These are phyloP conservation scores for Cymbidium sinense DNA, from an alignment of 106 monocot species.

Conservation along the genomic window DNA sequence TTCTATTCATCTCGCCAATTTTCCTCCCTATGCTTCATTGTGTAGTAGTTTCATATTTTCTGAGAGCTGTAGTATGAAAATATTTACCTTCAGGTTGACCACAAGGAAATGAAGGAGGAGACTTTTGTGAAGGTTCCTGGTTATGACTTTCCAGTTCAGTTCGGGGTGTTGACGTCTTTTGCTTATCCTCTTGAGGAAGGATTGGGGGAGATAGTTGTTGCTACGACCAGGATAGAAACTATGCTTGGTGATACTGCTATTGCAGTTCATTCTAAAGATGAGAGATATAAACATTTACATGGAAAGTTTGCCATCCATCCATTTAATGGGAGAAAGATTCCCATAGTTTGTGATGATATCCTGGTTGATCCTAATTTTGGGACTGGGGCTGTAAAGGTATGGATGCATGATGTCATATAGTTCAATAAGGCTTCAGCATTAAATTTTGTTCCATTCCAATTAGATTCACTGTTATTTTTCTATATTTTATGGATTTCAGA, in stretches of 20 bases:
- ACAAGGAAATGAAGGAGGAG: conserved; percentile 78
- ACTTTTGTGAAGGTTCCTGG: conserved; percentile 74
- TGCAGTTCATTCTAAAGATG: conserved; percentile 83
- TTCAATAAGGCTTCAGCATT: background rate
- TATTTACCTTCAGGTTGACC: conserved; percentile 56
- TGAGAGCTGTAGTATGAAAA: background rate
- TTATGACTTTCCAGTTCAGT: conserved; percentile 56
- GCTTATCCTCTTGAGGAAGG: conserved; percentile 83
- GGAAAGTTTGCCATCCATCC: conserved; percentile 90
- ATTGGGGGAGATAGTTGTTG: conserved; percentile 85
- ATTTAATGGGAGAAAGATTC: conserved; percentile 77
- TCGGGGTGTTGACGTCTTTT: conserved; percentile 83
- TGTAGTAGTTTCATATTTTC: background rate
- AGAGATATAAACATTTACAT: conserved; percentile 74
- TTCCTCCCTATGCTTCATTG: background rate
- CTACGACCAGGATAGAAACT: conserved; percentile 94
- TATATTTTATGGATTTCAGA: conserved; percentile 40
- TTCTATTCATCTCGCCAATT: background rate
- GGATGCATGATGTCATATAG: background rate
- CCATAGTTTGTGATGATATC: conserved; percentile 78
- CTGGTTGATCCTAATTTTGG: conserved; percentile 87
- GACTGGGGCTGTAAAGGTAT: conserved; percentile 98
- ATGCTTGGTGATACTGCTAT: conserved; percentile 99
- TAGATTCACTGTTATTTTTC: background rate
- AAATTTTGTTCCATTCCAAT: background rate